Conservation (phyloP, 768 basidiomycete genomes). For the Hygrophoropsis aurantiaca region DNA sequence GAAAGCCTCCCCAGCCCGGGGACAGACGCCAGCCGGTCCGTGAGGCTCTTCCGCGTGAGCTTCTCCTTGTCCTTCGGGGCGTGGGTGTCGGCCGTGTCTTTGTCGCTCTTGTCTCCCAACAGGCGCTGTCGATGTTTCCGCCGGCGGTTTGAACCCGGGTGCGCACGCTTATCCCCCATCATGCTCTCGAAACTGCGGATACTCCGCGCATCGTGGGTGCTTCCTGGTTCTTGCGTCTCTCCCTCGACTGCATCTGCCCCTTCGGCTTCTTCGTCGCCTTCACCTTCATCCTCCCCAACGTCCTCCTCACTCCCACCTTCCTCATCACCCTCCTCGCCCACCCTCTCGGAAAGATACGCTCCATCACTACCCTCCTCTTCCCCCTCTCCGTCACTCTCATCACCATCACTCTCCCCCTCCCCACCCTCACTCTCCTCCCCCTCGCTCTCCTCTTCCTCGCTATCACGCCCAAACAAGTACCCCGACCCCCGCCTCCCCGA, state of each 20-base stretch:
- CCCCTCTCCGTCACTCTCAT: slow-evolving; percentile 4
- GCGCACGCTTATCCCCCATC: slow-evolving; percentile 61
- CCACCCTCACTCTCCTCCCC: slow-evolving; percentile 51
- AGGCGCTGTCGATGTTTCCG: slow-evolving; percentile 7
- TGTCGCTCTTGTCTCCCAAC: too few relatives aligned
- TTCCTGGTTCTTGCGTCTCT: slow-evolving; percentile 35
- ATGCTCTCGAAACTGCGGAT: slow-evolving; percentile 87
- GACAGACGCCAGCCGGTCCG: slow-evolving; percentile 80
- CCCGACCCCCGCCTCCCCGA: slow-evolving; percentile 22
- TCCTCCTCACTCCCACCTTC: slow-evolving; percentile 26
- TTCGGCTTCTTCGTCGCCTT: slow-evolving; percentile 36
- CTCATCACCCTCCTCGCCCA: slow-evolving; percentile 12
- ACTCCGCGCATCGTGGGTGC: slow-evolving; percentile 62
- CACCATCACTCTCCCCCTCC: slow-evolving; percentile 50
- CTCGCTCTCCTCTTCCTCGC: slow-evolving; percentile 22
- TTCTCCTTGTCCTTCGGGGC: slow-evolving; percentile 20
- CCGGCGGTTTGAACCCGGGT: slow-evolving; percentile 20
- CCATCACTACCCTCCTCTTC: too few relatives aligned
- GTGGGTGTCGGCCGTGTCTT: too few relatives aligned
- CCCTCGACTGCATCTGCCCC: slow-evolving; percentile 38
- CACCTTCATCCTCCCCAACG: slow-evolving; percentile 24
- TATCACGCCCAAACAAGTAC: slow-evolving; percentile 9
- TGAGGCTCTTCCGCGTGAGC: slow-evolving; percentile 57
- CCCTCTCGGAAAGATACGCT: slow-evolving; percentile 19
- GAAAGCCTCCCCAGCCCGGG: slow-evolving; percentile 54